A percentile compares a stretch with the other conserved stretches of the same genome.
Evolutionary conservation across 2,329 filamentous ascomycete genomes (phyloP).

Genomic region (Thermomyces lanuginosus): DNA sequence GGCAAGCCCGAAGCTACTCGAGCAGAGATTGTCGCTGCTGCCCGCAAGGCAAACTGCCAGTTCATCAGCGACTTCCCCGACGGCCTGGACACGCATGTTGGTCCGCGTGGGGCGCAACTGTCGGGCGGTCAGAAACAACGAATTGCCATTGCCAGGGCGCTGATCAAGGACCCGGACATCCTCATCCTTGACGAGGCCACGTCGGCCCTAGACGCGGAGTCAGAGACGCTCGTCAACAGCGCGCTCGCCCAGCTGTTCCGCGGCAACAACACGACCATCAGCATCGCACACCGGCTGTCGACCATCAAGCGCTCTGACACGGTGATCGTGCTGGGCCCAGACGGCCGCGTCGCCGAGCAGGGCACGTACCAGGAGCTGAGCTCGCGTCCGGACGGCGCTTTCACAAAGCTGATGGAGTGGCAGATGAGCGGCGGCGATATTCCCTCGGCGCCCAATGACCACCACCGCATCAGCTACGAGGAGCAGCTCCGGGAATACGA

Average conservation of each 20-base stretch:
- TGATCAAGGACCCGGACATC: conserved; percentile 93
- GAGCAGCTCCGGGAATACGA: conserved; percentile 36
- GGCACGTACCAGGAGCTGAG: conserved; percentile 69
- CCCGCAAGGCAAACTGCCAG: conserved; percentile 81
- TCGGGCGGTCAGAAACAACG: conserved; percentile 95
- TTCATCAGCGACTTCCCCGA: conserved; percentile 96
- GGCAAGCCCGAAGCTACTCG: conserved; percentile 64
- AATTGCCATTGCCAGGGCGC: conserved; percentile 86
- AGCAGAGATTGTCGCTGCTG: conserved; percentile 69
- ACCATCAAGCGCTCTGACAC: conserved; percentile 93
- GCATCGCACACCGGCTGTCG: conserved; percentile 85
- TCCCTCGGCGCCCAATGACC: conserved; percentile 9
- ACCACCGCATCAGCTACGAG: conserved; percentile 26
- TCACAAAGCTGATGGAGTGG: conserved; percentile 96
- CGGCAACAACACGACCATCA: conserved; percentile 89
- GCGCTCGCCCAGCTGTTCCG: conserved; percentile 65
- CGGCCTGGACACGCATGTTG: conserved; percentile 84
- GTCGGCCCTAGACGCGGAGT: conserved; percentile 87
- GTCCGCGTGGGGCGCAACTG: conserved; percentile 78
- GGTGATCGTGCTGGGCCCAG: conserved; percentile 76
- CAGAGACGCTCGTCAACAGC: conserved; percentile 88
- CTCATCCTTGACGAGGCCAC: conserved; percentile 94
- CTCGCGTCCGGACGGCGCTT: conserved; percentile 59
- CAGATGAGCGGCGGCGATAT: conserved; percentile 75
- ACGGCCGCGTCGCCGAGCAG: conserved; percentile 80